Base-by-base conservation (phyloP, 306 rosid genomes). In the Vigna mungo region DNA sequence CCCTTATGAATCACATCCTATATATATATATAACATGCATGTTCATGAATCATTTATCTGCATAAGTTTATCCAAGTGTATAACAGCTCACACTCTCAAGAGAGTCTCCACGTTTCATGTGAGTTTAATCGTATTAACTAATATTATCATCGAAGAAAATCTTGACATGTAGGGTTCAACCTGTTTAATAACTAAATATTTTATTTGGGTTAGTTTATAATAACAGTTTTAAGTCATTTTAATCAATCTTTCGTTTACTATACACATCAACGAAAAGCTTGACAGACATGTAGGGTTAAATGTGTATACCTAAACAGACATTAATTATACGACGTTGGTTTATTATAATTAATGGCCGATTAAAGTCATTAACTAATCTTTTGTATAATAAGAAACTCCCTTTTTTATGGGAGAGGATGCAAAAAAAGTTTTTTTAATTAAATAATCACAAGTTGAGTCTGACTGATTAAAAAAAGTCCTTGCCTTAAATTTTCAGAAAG, bases 1-100 rank as follows among this genome's bases (percentile, higher is more conserved):
- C 88, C 82, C 78, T 79, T 72, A 37, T 79, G 71, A 23, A 69
- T 72, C 21, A 63, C 68, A 36, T n/a, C 47, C 25, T 63, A 63
- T 15, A 37, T 41, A 74, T 76, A 14, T 48, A 48, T 46, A 16
- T 78, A 52, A n/a, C 74, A 69, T 16, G 27, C 60, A 8, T 16
- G 30, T 53, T 70, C 54, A 44, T 66, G 27, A 43, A 17, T 11
- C 49, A 18, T 41, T 41, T 14, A 13, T 68, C 41, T 23, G 3
- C 46, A 23, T 46, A 25, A 7, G 36, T 47, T 68, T 44, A 68
- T 15, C 32, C 46, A n/a, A 49, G 23, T 69, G 47, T 32, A n/a
- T 30, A 49, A 69, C 75, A 69, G 75, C 75, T 69, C 75, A 65
- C 32, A 4, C 27, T 36, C 27, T n/a, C n/a, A n/a, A n/a, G 13